Base-by-base conservation (phyloP, 2,329 filamentous ascomycete genomes). In the Neophaeococcomyces aloes region DNA sequence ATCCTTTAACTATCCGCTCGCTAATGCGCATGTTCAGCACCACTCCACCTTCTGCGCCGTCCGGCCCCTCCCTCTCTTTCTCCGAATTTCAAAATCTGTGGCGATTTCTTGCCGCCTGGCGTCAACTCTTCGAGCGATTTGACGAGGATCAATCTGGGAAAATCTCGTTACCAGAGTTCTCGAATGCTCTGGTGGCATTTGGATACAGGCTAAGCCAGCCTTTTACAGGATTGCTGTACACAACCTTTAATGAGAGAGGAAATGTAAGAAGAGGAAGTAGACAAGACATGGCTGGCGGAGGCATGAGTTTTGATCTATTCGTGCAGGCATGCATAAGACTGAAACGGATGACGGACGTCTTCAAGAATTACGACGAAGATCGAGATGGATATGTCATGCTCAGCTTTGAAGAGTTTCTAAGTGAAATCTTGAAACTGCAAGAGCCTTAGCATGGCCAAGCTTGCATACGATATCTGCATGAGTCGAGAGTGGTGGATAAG, bases 271-370 rank as follows among this genome's bases (percentile, higher is more conserved):
- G 54, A 18, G 50, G 42, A 23, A 83, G 70, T 56, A 59, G 42
- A 19, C 48, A 46, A 21, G 36, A 45, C 4, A 38, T 29, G 6
- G 73, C 76, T 50, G 67, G 68, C 53, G 72, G 78, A 59, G 80
- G 81, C 29, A 86, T 87, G 76, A 85, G 81, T 65, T 98, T 98
- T 59, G 91, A 98, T 67, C 66, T 98, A 40, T 98, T 98, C 59
- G 91, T 98, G 48, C 91, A 98, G 71, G 86, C 86, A 41, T 96
- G 91, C 64, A 96, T 98, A 60, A 87, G 80, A 56, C 71, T 98
- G 57, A 95, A 96, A 75, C 77, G 91, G 56, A 96, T 98, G 89
- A 98, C 91, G 48, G 91, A 98, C 64, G 87, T 94, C 21, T 98
- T 98, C 64, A 98, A 98, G 74, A 89, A 88, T 66, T 98, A 96